phyloP scores from a whole-genome alignment of 495 filamentous ascomycete genomes.

The Neurospora sp. region DNA sequence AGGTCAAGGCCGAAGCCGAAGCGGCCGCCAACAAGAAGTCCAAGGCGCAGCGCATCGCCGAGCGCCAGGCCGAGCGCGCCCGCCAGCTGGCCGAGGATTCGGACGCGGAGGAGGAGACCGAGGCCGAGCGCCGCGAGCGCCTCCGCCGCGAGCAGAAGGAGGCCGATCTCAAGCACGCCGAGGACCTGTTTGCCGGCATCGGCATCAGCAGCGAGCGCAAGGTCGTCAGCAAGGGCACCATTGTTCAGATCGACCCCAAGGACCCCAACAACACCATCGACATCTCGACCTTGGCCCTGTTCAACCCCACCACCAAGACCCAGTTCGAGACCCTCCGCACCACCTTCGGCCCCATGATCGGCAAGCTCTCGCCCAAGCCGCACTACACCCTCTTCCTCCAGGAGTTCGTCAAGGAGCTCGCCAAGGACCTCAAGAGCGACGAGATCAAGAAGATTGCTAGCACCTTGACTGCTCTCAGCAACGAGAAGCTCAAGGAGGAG shows the following conservation, averaged over 20 bases:
- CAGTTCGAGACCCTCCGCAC: slow-evolving; percentile 71
- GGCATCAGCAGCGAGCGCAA: slow-evolving; percentile 62
- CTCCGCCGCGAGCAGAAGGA: slow-evolving; percentile 73
- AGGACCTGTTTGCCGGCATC: slow-evolving; percentile 78
- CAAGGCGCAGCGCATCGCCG: slow-evolving; percentile 79
- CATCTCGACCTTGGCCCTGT: slow-evolving; percentile 65
- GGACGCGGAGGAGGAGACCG: slow-evolving; percentile 57
- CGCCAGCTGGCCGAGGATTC: slow-evolving; percentile 36
- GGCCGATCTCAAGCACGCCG: slow-evolving; percentile 79
- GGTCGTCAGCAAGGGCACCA: slow-evolving; percentile 43
- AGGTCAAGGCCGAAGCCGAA: slow-evolving; percentile 81
- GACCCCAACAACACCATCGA: slow-evolving; percentile 75
- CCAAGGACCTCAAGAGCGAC: slow-evolving; percentile 76
- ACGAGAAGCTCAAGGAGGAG: slow-evolving; percentile 99
- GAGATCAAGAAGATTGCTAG: slow-evolving; percentile 94
- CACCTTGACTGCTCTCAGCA: slow-evolving; percentile 71
- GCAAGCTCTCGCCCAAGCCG: slow-evolving; percentile 68
- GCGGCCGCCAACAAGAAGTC: slow-evolving; percentile 91
- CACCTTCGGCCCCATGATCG: slow-evolving; percentile 64
- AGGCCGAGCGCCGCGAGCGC: slow-evolving; percentile 59
- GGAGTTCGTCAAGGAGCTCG: slow-evolving; percentile 79
- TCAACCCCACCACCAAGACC: slow-evolving; percentile 79
- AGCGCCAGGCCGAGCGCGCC: slow-evolving; percentile 32
- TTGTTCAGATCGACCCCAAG: slow-evolving; percentile 54
- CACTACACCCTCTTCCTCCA: slow-evolving; percentile 83